Evolutionary conservation across 164 flowering plant species (phyloP).

Genomic region (Umbilicus rupestris): DNA sequence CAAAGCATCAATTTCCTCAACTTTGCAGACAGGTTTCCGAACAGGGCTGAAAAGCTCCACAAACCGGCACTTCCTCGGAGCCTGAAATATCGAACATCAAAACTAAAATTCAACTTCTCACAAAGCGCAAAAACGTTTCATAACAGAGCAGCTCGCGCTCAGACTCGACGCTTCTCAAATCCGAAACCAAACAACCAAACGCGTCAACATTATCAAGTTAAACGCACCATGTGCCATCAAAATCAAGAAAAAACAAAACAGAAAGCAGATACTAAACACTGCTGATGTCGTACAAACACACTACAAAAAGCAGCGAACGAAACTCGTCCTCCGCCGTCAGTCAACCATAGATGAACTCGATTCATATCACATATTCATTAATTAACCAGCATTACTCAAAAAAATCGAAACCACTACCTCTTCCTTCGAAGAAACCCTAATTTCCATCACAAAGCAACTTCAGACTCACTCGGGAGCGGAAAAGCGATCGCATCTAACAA

Average conservation of each 20-base stretch:
- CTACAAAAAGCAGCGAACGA: not conserved
- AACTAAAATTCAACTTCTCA: not conserved
- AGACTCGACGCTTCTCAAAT: not conserved
- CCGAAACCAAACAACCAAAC: not conserved
- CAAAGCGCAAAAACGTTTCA: not conserved
- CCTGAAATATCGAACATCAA: not conserved
- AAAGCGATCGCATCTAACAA: not conserved
- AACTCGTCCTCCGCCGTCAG: not conserved
- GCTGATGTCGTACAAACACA: not conserved
- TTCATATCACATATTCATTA: not conserved
- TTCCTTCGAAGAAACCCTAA: not conserved
- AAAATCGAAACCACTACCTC: not conserved
- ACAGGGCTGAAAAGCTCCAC: constrained; percentile 1
- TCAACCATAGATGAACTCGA: not conserved
- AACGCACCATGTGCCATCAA: not conserved
- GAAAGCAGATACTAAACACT: not conserved
- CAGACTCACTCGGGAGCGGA: not conserved
- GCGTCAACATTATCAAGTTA: not conserved
- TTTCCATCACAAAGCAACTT: not conserved
- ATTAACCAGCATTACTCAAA: not conserved
- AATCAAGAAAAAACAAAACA: not conserved
- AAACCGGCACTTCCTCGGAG: not conserved
- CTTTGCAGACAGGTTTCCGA: not conserved
- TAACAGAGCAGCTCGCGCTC: not conserved
- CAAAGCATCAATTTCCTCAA: not conserved